Conservation (phyloP, 805 yeast species). For the Candida germanica region DNA sequence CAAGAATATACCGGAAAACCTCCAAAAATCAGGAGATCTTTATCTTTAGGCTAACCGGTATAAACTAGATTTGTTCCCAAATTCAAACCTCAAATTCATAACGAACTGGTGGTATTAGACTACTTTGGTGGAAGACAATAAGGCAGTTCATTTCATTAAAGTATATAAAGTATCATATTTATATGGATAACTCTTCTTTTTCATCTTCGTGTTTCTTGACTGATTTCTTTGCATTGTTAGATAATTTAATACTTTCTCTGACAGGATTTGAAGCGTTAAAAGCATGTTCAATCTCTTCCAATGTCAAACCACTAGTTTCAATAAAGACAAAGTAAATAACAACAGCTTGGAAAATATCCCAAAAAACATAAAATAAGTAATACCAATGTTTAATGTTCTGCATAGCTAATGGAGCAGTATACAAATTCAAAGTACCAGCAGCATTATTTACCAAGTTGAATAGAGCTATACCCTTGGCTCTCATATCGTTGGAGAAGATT, state of each 20-base stretch:
- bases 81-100: too few species aligned
- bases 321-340: conserved; percentile 17
- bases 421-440: conserved; percentile 22
- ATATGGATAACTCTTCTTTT: too few species aligned
- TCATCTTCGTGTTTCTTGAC: too few species aligned
- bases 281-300: conserved; percentile 19
- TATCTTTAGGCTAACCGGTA: too few species aligned
- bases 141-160: too few species aligned
- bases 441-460: conserved; percentile 20
- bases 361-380: conserved; percentile 23
- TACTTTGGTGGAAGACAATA: too few species aligned
- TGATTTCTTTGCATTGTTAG: too few species aligned
- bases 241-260: conserved; percentile 8
- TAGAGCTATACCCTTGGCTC: conserved; percentile 24
- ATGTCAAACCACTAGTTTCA: conserved; percentile 16
- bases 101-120: too few species aligned
- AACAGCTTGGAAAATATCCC: conserved; percentile 19
- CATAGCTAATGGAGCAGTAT: conserved; percentile 23
- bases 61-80: too few species aligned
- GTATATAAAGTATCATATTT: too few species aligned
- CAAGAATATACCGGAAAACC: too few species aligned
- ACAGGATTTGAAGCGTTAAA: conserved; percentile 12
- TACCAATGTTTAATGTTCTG: conserved; percentile 24
- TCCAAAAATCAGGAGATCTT: too few species aligned
- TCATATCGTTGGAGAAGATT: conserved; percentile 21